These are phyloP conservation scores for Fusarium chaquense DNA, from an alignment of 2,329 filamentous ascomycete species.

Conservation along the genomic window DNA sequence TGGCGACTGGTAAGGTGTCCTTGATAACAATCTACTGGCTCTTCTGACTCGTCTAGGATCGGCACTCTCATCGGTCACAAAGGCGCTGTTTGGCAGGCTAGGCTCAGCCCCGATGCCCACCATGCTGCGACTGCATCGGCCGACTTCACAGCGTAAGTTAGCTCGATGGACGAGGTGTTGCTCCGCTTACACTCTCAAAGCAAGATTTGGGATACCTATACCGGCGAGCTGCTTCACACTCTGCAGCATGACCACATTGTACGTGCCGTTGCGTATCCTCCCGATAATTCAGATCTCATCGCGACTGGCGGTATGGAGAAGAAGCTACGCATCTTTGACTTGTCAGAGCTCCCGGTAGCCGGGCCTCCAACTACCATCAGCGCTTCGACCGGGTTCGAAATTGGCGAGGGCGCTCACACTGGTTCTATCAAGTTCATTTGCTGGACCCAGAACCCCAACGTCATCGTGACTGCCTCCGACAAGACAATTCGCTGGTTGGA, in stretches of 20 bases:
- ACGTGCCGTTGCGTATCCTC: slow-evolving; percentile 89
- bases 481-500: slow-evolving; percentile 97
- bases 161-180: too few relatives aligned
- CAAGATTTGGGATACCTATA: slow-evolving; percentile 97
- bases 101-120: slow-evolving; percentile 87
- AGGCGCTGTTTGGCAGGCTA: slow-evolving; percentile 96
- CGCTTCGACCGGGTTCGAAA: slow-evolving; percentile 80
- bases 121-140: slow-evolving; percentile 94
- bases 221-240: slow-evolving; percentile 87
- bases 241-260: slow-evolving; percentile 96
- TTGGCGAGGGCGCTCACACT: slow-evolving; percentile 84
- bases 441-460: slow-evolving; percentile 89
- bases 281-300: slow-evolving; percentile 83
- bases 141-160: slow-evolving; percentile 88
- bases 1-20: slow-evolving; percentile 79
- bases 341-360: slow-evolving; percentile 69
- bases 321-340: slow-evolving; percentile 93
- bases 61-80: slow-evolving; percentile 99
- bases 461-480: slow-evolving; percentile 91
- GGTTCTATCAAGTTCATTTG: slow-evolving; percentile 96
- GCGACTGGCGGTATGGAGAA: slow-evolving; percentile 97
- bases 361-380: slow-evolving; percentile 62
- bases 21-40: not conserved
- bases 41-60: slow-evolving; percentile 71
- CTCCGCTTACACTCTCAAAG: slow-evolving; percentile 61